phyloP scores from a whole-genome alignment of 768 basidiomycete species.

The Boletus reticulatus region DNA sequence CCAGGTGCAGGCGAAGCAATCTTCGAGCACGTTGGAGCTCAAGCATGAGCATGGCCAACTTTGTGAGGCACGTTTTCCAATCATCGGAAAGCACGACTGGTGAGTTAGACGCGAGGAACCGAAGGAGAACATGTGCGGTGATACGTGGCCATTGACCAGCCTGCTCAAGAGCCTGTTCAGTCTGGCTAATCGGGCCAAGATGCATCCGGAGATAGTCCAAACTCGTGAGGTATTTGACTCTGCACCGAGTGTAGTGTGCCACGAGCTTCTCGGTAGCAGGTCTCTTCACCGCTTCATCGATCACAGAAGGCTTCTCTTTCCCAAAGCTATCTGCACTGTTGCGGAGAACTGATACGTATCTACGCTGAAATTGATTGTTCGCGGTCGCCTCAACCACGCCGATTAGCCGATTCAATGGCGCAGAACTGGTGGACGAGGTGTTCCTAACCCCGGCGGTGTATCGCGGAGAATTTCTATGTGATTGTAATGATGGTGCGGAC shows the following conservation, averaged over 20 bases:
- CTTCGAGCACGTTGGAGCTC: slow-evolving; percentile 38
- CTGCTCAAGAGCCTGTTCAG: slow-evolving; percentile 16
- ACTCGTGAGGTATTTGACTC: neutral
- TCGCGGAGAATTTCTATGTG: neutral
- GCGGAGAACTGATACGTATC: slow-evolving; percentile 7
- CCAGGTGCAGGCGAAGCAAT: slow-evolving; percentile 25
- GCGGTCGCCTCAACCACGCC: neutral
- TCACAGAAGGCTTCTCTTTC: neutral
- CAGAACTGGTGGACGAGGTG: neutral
- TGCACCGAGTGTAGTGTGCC: slow-evolving; percentile 10
- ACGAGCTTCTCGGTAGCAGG: slow-evolving; percentile 2
- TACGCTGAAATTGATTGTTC: slow-evolving; percentile 10
- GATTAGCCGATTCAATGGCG: slow-evolving; percentile 7
- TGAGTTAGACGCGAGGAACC: slow-evolving; percentile 28
- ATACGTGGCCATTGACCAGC: slow-evolving; percentile 40
- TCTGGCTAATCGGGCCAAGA: slow-evolving; percentile 13
- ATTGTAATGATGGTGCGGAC: neutral
- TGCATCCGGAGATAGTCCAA: neutral
- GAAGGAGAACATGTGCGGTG: slow-evolving; percentile 31
- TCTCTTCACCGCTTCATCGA: neutral
- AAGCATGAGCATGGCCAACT: slow-evolving; percentile 28
- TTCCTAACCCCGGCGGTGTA: neutral
- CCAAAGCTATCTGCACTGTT: slow-evolving; percentile 5
- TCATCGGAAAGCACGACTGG: slow-evolving; percentile 4
- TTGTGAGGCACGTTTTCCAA: slow-evolving; percentile 34